phyloP scores from a whole-genome alignment of 768 basidiomycete species.

The Mycena polygramma region DNA sequence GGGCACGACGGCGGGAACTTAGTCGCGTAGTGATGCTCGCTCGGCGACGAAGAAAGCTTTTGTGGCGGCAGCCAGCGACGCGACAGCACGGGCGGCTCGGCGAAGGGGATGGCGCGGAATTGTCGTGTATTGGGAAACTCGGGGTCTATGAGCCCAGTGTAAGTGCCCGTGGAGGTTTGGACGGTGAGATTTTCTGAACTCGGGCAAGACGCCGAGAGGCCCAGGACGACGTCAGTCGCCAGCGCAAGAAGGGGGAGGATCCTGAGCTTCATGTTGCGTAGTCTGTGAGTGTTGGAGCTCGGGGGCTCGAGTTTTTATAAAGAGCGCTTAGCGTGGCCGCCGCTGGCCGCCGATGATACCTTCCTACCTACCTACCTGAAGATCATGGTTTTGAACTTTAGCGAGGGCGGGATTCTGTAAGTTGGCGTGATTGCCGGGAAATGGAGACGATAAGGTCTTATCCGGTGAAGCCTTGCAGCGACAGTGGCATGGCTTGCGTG shows the following conservation, averaged over 20 bases:
- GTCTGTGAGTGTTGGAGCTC: too few relatives aligned
- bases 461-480: too few relatives aligned
- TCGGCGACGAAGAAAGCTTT: conserved; percentile 13
- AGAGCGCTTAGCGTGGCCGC: too few relatives aligned
- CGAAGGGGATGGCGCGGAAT: conserved; percentile 22
- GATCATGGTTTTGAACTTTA: too few relatives aligned
- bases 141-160: conserved; percentile 18
- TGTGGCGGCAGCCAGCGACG: conserved; percentile 20
- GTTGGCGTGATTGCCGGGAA: too few relatives aligned
- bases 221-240: conserved; percentile 1
- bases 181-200: conserved; percentile 51
- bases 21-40: conserved; percentile 18
- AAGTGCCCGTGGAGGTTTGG: conserved; percentile 19
- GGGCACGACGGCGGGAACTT: conserved; percentile 17
- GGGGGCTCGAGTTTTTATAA: too few relatives aligned
- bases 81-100: conserved; percentile 19
- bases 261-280: conserved; percentile 24
- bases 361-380: too few relatives aligned
- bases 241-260: conserved; percentile 25
- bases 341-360: too few relatives aligned
- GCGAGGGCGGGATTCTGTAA: too few relatives aligned
- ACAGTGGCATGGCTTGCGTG: too few relatives aligned
- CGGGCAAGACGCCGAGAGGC: conserved; percentile 39
- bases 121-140: conserved; percentile 13
- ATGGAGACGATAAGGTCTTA: too few relatives aligned